Evolutionary conservation across 2,329 filamentous ascomycete genomes (phyloP), one percentile per base, ranked within the genome.

Genomic region (Claviceps sp.): DNA sequence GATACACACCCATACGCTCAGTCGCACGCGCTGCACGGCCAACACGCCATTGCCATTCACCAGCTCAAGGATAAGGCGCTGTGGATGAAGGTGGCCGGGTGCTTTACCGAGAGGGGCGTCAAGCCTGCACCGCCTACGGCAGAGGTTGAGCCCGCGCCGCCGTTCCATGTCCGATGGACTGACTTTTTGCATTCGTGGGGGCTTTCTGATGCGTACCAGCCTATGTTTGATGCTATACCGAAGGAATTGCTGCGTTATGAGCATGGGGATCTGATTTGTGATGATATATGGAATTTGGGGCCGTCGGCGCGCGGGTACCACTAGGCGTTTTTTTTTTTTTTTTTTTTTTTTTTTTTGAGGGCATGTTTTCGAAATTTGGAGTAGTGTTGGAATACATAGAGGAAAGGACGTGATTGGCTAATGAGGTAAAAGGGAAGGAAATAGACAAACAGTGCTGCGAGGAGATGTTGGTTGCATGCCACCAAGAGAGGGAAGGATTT

Each of bases 31-130:
- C 43, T 65, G 4, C 51, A 52, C 24, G 58, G 57, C 26, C 45
- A 43, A 7, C 54, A 60, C 30, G 44, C 56, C 4, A 60, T 65
- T 30, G 62, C 59, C 5, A 50, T 65, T 1, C 63, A 65, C 51
- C 48, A 60, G 41, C 60, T 65, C 49, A 65, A 64, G 53, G 53
- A 59, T 16, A 56, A 59, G 50, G 42, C 47, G 22, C 24, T 55
- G 1, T 65, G 58, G 55, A 54, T 61, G 50, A 63, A 62, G 49
- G 62, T 65, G 18, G 62, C 63, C 26, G 51, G 57, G 40, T 62
- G 59, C 53, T 66, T 66, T 47, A 57, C 63, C 40, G 58, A 60
- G 50, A 37, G 55, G 4, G 63, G 63, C 42, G 52, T 65, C 48
- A 60, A 61, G 44, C 41, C 47, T 7, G 55, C 50, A 45, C 58